phyloP scores from a whole-genome alignment of 75 land plant species.

The Selaginella tamariscina region DNA sequence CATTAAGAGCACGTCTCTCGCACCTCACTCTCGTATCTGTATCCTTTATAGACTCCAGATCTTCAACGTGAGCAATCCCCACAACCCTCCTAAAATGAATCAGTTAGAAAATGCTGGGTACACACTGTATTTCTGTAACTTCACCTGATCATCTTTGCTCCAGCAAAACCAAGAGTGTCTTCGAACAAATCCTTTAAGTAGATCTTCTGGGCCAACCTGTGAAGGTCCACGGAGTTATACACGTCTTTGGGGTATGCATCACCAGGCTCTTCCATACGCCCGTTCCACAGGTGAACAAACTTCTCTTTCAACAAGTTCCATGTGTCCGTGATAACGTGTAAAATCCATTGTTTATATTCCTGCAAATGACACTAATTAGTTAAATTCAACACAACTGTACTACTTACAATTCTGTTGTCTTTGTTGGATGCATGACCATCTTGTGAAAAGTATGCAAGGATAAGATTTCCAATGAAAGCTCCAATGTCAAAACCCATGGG shows the following conservation, averaged over 20 bases:
- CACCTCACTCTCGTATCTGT: constrained; percentile 46
- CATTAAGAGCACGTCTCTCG: constrained; percentile 59
- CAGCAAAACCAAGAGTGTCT: constrained; percentile 88
- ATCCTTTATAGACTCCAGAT: constrained; percentile 71
- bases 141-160: constrained; percentile 97
- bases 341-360: constrained; percentile 77
- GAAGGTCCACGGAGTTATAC: constrained; percentile 48
- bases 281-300: constrained; percentile 60
- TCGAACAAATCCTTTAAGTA: constrained; percentile 67
- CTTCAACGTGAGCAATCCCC: constrained; percentile 92
- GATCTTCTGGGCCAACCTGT: constrained; percentile 35
- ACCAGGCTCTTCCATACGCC: constrained; percentile 50
- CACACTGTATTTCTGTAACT: too few relatives aligned
- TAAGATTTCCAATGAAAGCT: constrained; percentile 81
- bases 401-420: constrained; percentile 50
- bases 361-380: too few relatives aligned
- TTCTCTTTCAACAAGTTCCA: constrained; percentile 68
- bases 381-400: too few relatives aligned
- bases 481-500: constrained; percentile 99
- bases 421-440: constrained; percentile 71
- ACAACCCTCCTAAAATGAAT: constrained; percentile 97
- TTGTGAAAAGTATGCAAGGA: constrained; percentile 79
- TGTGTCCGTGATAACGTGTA: constrained; percentile 52
- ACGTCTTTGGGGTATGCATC: constrained; percentile 73
- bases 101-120: too few relatives aligned